Percentiles rank a stretch among this genome's conserved stretches.
phyloP scores from a whole-genome alignment of 2,329 filamentous ascomycete genomes.

The Exophiala viscosa region DNA sequence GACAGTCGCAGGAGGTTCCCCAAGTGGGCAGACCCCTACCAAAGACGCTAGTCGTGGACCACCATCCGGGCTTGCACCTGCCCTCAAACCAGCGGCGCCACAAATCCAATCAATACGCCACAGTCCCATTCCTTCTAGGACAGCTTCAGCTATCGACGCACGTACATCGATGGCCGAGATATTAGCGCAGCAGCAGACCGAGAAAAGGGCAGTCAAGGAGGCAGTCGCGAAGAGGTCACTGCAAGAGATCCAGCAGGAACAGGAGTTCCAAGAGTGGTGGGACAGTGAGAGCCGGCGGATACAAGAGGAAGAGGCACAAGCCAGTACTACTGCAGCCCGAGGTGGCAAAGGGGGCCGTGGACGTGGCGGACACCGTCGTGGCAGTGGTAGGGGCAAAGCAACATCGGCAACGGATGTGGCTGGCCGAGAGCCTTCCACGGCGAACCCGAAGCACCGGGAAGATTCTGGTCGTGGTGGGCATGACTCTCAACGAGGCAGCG shows the following conservation, averaged over 20 bases:
- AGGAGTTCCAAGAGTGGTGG: constrained; percentile 97
- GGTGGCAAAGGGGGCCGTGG: constrained; percentile 38
- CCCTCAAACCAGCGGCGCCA: constrained; percentile 31
- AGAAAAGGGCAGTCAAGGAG: constrained; percentile 78
- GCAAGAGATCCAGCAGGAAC: constrained; percentile 93
- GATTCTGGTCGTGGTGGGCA: constrained; percentile 9
- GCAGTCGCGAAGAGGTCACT: constrained; percentile 79
- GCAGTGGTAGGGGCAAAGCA: constrained; percentile 25
- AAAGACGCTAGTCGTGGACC: constrained; percentile 13
- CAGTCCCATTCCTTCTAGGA: constrained; percentile 32
- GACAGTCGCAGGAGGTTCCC: constrained; percentile 50
- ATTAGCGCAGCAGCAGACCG: constrained; percentile 76
- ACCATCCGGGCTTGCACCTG: constrained; percentile 28
- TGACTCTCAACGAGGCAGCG: constrained; percentile 4
- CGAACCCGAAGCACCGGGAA: background rate
- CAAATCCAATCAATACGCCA: constrained; percentile 48
- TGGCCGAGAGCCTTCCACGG: background rate
- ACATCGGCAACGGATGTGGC: background rate
- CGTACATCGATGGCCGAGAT: constrained; percentile 75
- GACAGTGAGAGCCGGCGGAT: constrained; percentile 74
- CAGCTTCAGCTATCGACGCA: constrained; percentile 27
- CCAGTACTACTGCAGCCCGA: constrained; percentile 24
- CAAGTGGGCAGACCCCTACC: constrained; percentile 8
- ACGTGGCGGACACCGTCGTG: constrained; percentile 27
- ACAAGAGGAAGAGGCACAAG: constrained; percentile 57